Percentiles rank a stretch among this genome's conserved stretches.
phyloP scores from a whole-genome alignment of 2,329 filamentous ascomycete genomes.

The Pezicula radicicola region DNA sequence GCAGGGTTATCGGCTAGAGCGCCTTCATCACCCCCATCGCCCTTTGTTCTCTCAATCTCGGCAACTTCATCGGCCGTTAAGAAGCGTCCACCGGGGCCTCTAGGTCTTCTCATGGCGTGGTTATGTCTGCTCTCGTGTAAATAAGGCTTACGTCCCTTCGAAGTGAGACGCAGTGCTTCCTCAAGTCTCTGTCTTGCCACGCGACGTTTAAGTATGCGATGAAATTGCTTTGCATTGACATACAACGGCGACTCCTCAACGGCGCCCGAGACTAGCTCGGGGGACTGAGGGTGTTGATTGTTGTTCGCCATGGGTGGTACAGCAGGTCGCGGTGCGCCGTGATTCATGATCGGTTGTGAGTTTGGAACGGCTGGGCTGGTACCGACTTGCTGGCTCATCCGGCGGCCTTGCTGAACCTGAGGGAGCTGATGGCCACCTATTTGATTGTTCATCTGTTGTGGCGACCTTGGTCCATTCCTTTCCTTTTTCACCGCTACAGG shows the following conservation, averaged over 20 bases:
- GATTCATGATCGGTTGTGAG: slow-evolving; percentile 74
- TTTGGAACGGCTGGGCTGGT: slow-evolving; percentile 72
- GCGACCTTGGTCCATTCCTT: slow-evolving; percentile 68
- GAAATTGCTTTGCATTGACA: slow-evolving; percentile 98
- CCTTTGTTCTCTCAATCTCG: slow-evolving; percentile 70
- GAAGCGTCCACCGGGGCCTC: slow-evolving; percentile 92
- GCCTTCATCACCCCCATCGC: slow-evolving; percentile 33
- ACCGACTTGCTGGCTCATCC: slow-evolving; percentile 68
- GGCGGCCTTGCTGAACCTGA: slow-evolving; percentile 54
- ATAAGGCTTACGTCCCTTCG: slow-evolving; percentile 94
- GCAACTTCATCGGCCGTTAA: slow-evolving; percentile 95
- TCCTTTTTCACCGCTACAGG: slow-evolving; percentile 68
- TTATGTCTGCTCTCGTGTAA: slow-evolving; percentile 97
- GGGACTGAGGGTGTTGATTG: slow-evolving; percentile 68
- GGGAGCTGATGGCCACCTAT: slow-evolving; percentile 46
- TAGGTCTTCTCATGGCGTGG: slow-evolving; percentile 92
- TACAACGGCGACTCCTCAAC: slow-evolving; percentile 93
- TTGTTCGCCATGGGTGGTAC: slow-evolving; percentile 60
- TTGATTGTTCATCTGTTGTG: slow-evolving; percentile 54
- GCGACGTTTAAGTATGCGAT: slow-evolving; percentile 90
- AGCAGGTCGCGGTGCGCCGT: slow-evolving; percentile 48
- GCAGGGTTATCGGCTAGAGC: slow-evolving; percentile 30
- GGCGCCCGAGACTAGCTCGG: slow-evolving; percentile 69
- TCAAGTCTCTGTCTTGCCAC: slow-evolving; percentile 92
- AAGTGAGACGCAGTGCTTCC: slow-evolving; percentile 86